Conservation (phyloP, 768 basidiomycete genomes). For the Lentinus tigrinus region DNA sequence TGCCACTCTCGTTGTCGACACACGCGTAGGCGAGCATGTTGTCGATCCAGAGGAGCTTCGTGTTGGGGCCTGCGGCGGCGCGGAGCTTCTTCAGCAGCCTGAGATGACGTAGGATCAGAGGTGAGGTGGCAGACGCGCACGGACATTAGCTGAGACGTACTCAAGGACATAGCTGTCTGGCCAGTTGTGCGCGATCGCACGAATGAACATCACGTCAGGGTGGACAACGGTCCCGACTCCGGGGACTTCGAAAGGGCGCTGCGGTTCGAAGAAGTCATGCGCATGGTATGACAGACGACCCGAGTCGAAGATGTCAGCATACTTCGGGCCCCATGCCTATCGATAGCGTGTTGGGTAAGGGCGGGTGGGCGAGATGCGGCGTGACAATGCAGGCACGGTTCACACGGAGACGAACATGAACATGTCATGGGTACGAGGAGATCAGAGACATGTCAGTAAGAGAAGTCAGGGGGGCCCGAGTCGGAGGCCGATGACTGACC, state of each 20-base stretch:
- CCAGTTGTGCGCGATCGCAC: conserved; percentile 16
- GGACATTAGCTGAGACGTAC: background rate
- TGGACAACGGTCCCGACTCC: conserved; percentile 3
- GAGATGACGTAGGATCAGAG: background rate
- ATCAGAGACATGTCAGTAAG: no score
- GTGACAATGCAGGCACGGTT: background rate
- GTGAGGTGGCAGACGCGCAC: background rate
- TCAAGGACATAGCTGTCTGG: conserved; percentile 5
- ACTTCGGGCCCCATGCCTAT: conserved; percentile 9
- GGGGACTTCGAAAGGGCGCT: conserved; percentile 1
- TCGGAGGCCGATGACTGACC: background rate
- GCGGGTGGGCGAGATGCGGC: background rate
- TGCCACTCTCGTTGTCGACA: conserved; percentile 1
- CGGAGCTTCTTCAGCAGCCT: conserved; percentile 12
- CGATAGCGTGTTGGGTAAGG: background rate
- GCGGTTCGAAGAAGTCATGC: conserved; percentile 13
- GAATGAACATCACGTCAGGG: conserved; percentile 8
- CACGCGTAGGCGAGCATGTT: conserved; percentile 11
- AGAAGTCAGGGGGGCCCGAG: no score
- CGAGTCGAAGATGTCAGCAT: conserved; percentile 11
- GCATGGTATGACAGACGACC: conserved; percentile 5
- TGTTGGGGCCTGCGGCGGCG: background rate
- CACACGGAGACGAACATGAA: no score
- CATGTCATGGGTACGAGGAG: no score
- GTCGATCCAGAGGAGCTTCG: conserved; percentile 7